Percentiles rank a stretch among this genome's conserved stretches.
Conservation (phyloP, 2,329 filamentous ascomycete genomes). For the Fusarium xyrophilum region DNA sequence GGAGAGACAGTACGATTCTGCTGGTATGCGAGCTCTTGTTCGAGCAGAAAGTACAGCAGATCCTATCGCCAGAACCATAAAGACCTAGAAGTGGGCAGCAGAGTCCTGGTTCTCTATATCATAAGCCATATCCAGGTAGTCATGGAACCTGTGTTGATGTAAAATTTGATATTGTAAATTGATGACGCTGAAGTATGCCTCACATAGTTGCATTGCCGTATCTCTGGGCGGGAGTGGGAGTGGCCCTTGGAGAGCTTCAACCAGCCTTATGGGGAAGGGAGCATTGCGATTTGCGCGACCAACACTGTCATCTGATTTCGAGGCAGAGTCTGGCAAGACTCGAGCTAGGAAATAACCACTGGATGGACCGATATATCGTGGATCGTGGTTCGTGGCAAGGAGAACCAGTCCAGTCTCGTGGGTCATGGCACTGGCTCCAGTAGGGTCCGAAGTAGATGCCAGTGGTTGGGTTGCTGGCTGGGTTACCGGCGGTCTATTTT, state of each 20-base stretch:
- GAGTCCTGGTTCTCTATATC: conserved; percentile 39
- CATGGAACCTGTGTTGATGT: conserved; percentile 53
- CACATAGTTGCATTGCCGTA: conserved; percentile 51
- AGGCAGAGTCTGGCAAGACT: conserved; percentile 53
- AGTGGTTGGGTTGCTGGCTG: neutral
- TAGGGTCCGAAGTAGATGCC: conserved; percentile 7
- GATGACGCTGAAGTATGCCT: conserved; percentile 57
- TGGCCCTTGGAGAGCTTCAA: conserved; percentile 46
- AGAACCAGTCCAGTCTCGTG: conserved; percentile 63
- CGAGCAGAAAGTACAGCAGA: conserved; percentile 54
- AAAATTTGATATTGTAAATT: conserved; percentile 59
- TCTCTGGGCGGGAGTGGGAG: conserved; percentile 43
- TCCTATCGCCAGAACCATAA: conserved; percentile 61
- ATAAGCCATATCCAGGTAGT: conserved; percentile 50
- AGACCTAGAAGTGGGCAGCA: conserved; percentile 54
- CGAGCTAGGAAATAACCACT: conserved; percentile 62
- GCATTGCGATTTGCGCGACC: conserved; percentile 4
- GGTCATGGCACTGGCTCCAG: conserved; percentile 43
- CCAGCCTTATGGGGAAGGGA: conserved; percentile 40
- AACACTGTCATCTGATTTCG: conserved; percentile 34
- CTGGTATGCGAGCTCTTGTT: conserved; percentile 52
- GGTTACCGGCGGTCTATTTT: fast-evolving
- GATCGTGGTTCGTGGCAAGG: conserved; percentile 54
- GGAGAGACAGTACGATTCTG: conserved; percentile 57
- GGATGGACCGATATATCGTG: conserved; percentile 62